Percentiles rank a stretch among this genome's conserved stretches.
These are phyloP conservation scores for Phoenix roebelenii DNA, from an alignment of 176 grass and related monocot genomes.

Conservation along the genomic window DNA sequence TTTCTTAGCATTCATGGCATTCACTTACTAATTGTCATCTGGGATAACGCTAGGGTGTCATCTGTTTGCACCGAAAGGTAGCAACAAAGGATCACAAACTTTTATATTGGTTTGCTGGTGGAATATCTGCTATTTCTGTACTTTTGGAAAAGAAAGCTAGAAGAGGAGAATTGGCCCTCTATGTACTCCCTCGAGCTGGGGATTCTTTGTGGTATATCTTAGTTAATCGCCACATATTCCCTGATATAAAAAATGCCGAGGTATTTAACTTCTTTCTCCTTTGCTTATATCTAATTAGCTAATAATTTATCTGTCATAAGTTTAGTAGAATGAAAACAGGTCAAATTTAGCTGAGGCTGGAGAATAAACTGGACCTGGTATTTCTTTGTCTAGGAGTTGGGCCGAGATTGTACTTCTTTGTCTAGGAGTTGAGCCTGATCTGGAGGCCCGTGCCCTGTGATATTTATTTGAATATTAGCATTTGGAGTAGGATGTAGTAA, in stretches of 20 bases:
- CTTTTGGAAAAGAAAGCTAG: conserved; percentile 92
- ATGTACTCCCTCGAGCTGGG: conserved; percentile 87
- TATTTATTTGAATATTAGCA: too few species aligned
- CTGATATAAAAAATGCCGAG: conserved; percentile 86
- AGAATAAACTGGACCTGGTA: too few species aligned
- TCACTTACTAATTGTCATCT: conserved; percentile 6
- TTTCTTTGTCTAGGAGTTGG: too few species aligned
- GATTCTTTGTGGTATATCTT: conserved; percentile 95
- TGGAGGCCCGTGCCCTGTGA: too few species aligned
- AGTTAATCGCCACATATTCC: conserved; percentile 70
- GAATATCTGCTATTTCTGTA: conserved; percentile 71
- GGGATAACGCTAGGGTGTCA: conserved; percentile 38
- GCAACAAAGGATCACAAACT: conserved; percentile 86
- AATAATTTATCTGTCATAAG: too few species aligned
- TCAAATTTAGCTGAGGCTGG: too few species aligned
- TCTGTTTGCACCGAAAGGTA: conserved; percentile 93
- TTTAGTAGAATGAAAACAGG: too few species aligned
- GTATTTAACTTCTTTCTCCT: conserved; percentile 30
- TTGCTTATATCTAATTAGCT: not conserved
- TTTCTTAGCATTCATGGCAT: conserved; percentile 17
- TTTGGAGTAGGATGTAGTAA: too few species aligned
- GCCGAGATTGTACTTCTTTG: too few species aligned
- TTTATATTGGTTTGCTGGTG: conserved; percentile 90
- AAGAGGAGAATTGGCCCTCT: conserved; percentile 88
- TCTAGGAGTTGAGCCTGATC: too few species aligned